These are phyloP conservation scores for Persicaria maculosa DNA, from an alignment of 148 eudicot genomes.

Conservation along the genomic window DNA sequence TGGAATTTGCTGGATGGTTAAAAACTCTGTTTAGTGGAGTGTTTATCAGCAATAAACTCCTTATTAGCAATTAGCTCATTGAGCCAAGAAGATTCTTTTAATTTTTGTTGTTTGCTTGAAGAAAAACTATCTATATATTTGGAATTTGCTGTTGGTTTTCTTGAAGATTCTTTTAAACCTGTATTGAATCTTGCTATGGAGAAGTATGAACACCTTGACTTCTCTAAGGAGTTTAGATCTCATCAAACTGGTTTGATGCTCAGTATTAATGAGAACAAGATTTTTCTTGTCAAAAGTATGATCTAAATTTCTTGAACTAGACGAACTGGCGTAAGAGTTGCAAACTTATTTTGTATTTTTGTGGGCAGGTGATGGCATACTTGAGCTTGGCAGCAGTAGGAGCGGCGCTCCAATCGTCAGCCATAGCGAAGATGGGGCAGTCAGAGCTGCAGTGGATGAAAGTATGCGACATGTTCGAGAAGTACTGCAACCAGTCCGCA, in stretches of 20 bases:
- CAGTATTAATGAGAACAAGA: too few relatives aligned
- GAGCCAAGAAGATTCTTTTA: too few relatives aligned
- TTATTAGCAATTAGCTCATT: too few relatives aligned
- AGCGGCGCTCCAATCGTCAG: conserved; percentile 58
- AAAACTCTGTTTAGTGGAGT: too few relatives aligned
- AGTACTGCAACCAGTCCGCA: conserved; percentile 67
- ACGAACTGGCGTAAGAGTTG: conserved; percentile 4
- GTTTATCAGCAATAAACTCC: too few relatives aligned
- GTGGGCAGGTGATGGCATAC: conserved; percentile 68
- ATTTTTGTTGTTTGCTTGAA: too few relatives aligned
- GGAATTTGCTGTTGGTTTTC: background rate
- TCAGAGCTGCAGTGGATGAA: conserved; percentile 86
- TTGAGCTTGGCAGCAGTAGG: conserved; percentile 60
- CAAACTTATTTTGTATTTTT: background rate
- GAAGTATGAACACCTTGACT: background rate
- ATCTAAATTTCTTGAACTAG: background rate
- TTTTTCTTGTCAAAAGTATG: background rate
- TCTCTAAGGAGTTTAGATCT: too few relatives aligned
- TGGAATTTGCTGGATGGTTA: too few relatives aligned
- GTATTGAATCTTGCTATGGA: background rate
- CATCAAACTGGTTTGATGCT: too few relatives aligned
- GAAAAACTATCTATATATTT: background rate
- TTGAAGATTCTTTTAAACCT: too few relatives aligned
- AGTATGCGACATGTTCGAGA: conserved; percentile 56
- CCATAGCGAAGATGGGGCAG: conserved; percentile 60